Evolutionary conservation across 495 filamentous ascomycete genomes (phyloP).

Genomic region (Chaetomium tenue): DNA sequence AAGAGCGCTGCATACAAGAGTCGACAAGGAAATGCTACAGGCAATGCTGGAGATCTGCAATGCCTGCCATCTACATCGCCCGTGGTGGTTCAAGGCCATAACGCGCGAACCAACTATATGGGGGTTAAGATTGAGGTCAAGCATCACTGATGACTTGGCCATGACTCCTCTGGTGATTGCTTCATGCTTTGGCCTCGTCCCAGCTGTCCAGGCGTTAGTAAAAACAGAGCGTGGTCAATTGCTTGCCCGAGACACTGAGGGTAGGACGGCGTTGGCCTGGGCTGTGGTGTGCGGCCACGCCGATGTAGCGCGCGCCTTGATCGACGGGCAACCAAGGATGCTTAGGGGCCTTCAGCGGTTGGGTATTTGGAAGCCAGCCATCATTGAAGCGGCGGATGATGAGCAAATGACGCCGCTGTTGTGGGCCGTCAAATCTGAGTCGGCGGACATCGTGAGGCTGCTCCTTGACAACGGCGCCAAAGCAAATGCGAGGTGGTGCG

Average conservation of each 20-base stretch:
- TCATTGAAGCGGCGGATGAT: not conserved
- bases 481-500: not conserved
- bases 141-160: not conserved
- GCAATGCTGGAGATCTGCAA: not conserved
- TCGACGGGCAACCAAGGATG: not conserved
- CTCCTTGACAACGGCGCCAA: not conserved
- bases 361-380: not conserved
- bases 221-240: not conserved
- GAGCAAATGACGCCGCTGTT: not conserved
- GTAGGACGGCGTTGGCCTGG: constrained; percentile 6
- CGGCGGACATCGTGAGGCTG: not conserved
- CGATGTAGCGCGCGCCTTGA: not conserved
- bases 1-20: not conserved
- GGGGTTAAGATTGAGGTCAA: no score
- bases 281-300: not conserved
- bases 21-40: not conserved
- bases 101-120: no score
- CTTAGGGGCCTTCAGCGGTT: not conserved
- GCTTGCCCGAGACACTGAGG: not conserved
- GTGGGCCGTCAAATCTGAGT: no score
- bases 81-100: constrained; percentile 1
- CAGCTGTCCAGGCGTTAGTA: not conserved
- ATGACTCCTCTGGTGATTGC: not conserved
- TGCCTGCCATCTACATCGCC: no score
- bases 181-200: not conserved